These are phyloP conservation scores for Aureobasidium melanogenum DNA, from an alignment of 2,329 filamentous ascomycete species.

Conservation along the genomic window DNA sequence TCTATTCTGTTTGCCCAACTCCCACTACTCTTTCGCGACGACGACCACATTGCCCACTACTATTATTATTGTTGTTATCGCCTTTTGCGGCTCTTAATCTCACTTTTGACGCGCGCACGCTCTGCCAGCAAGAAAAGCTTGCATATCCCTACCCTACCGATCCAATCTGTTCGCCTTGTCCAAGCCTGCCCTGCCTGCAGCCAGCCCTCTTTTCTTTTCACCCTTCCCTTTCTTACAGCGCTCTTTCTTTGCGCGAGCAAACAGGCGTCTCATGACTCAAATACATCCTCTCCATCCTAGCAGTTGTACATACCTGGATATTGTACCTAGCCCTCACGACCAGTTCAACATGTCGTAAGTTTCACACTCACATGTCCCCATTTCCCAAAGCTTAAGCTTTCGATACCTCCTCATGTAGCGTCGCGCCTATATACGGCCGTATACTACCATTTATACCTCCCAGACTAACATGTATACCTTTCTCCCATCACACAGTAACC, in stretches of 20 bases:
- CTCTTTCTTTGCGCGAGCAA: constrained; percentile 9
- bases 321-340: constrained; percentile 11
- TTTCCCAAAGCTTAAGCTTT: constrained; percentile 1
- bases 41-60: neutral
- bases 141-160: neutral
- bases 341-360: constrained; percentile 16
- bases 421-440: constrained; percentile 8
- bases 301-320: constrained; percentile 11
- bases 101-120: neutral
- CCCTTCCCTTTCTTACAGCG: constrained; percentile 1
- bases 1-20: neutral
- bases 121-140: neutral
- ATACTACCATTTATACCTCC: neutral
- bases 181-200: constrained; percentile 8
- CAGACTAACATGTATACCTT: constrained; percentile 1
- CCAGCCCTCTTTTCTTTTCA: constrained; percentile 4
- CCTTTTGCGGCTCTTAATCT: neutral
- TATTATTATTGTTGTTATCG: constrained; percentile 7
- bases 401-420: constrained; percentile 9
- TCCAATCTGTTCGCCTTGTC: constrained; percentile 7
- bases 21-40: neutral
- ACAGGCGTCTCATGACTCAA: constrained; percentile 12
- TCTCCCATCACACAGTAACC: neutral
- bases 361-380: neutral
- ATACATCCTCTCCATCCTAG: constrained; percentile 11